Conservation (phyloP, 352 stramenopile species). For the Pythium vanterpoolii region DNA sequence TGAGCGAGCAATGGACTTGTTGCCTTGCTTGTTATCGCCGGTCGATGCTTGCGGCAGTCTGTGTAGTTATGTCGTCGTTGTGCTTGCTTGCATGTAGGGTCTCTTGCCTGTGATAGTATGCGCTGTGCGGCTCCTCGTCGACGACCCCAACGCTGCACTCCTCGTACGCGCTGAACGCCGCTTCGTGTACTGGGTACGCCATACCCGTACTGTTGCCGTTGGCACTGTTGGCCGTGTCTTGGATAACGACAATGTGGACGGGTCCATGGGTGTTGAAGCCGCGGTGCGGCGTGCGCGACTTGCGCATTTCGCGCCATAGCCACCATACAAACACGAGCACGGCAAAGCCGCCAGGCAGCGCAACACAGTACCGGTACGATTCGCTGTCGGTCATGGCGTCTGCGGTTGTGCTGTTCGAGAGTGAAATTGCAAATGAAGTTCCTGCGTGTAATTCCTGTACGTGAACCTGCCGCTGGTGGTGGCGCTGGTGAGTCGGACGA, state of each 20-base stretch:
- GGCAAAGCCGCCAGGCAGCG: constrained; percentile 15
- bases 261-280: neutral
- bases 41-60: neutral
- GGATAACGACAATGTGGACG: constrained; percentile 14
- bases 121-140: neutral
- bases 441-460: too few relatives aligned
- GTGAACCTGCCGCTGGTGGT: neutral
- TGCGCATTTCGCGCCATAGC: constrained; percentile 4
- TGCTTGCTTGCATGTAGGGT: neutral
- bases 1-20: neutral
- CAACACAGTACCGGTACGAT: constrained; percentile 6
- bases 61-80: neutral
- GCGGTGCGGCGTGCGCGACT: neutral
- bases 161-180: neutral
- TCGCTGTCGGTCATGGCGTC: neutral
- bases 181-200: neutral
- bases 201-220: neutral
- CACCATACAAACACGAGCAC: constrained; percentile 20
- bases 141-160: neutral
- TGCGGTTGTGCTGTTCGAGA: neutral
- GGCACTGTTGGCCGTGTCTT: constrained; percentile 8
- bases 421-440: neutral
- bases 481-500: neutral
- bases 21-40: neutral
- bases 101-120: neutral